Conservation (phyloP, 106 monocot genomes). For the Apostasia shenzhenica region DNA sequence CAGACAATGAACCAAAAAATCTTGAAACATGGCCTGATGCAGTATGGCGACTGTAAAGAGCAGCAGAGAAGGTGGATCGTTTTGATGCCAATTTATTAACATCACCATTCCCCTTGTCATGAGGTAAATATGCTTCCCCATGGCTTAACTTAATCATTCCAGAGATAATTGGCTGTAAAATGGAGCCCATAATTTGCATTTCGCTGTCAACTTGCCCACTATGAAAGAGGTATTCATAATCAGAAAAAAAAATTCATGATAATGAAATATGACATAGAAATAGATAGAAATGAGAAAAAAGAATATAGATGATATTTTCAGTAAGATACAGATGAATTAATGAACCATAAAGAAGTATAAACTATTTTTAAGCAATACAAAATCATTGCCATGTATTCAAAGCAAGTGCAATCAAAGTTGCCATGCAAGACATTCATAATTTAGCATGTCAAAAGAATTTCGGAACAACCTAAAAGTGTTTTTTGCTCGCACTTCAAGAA, state of each 20-base stretch:
- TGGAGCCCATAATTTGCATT: constrained; percentile 83
- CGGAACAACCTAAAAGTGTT: constrained; percentile 77
- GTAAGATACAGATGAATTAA: not conserved
- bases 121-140: constrained; percentile 99
- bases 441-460: constrained; percentile 2
- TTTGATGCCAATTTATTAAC: constrained; percentile 59
- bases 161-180: constrained; percentile 88
- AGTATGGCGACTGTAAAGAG: constrained; percentile 39
- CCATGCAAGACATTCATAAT: too few relatives aligned
- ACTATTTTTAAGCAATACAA: too few relatives aligned
- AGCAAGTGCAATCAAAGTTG: too few relatives aligned
- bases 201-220: constrained; percentile 98
- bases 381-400: too few relatives aligned
- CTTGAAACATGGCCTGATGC: constrained; percentile 61
- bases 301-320: not conserved
- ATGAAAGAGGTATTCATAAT: constrained; percentile 9
- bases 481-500: constrained; percentile 87
- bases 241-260: not conserved
- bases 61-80: constrained; percentile 41
- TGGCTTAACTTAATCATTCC: constrained; percentile 92
- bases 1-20: constrained; percentile 67
- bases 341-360: too few relatives aligned
- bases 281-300: not conserved
- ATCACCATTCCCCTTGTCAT: constrained; percentile 89
- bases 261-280: not conserved